Evolutionary conservation across 305 asterid species (phyloP), one percentile per base, ranked within the genome.

Genomic region (Ruellia speciosa): DNA sequence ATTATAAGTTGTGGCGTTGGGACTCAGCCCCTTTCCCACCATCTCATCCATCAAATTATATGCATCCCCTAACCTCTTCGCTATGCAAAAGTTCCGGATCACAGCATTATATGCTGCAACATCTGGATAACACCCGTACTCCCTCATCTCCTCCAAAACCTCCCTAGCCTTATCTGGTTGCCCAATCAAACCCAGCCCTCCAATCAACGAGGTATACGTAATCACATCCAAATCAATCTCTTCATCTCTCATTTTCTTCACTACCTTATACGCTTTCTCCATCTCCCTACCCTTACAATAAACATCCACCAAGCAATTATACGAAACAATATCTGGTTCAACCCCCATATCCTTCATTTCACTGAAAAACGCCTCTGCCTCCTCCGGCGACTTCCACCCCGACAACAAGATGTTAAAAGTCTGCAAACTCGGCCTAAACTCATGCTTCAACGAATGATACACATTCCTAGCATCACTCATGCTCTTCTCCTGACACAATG

Each of bases 101-200:
- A 63, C 77, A 12, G 97, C 95, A 72, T 87, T 90, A 58, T 87
- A 90, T 31, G 96, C 96, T 34, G 95, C 92, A 54, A 62, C 94
- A 68, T 87, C 97, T 0, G 96, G 96, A 72, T 74, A 70, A 66
- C 96, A 83, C 6, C 95, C 95, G 15, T 82, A 80, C 61, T 87
- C 96, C 68, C 52, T 83, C 97, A 88, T 88, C 74, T 87, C 97
- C 70, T 85, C 80, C 84, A 90, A 82, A 34, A 85, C 45, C 13
- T 76, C 80, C 72, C 84, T 77, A 5, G 96, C 96, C 80, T 87
- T 87, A 73, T 90, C 97, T 0, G 96, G 97, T 67, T 85, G 96
- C 47, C 97, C 96, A 40, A 56, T 69, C 68, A 87, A 81, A 20
- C 96, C 96, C 56, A 83, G 77, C 47, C 96, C 97, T 59, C 95